These are phyloP conservation scores for Cucurbita maxima DNA, from an alignment of 306 rosid species.

Conservation along the genomic window DNA sequence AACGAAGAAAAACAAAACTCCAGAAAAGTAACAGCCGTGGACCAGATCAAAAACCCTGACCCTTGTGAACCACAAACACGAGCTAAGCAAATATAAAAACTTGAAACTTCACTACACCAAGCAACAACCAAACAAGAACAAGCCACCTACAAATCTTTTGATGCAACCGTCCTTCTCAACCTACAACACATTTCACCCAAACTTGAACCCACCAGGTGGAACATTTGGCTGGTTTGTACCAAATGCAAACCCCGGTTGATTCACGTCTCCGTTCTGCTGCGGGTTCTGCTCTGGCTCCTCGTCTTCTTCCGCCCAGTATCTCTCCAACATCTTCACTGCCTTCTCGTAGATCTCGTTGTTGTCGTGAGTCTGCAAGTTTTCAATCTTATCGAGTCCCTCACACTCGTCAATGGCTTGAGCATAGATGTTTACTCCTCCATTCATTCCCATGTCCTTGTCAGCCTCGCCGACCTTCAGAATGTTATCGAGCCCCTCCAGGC, in stretches of 20 bases:
- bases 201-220: conserved; percentile 46
- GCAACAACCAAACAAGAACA: background rate
- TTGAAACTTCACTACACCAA: background rate
- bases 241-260: conserved; percentile 29
- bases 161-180: background rate
- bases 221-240: conserved; percentile 35
- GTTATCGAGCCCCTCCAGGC: too few relatives aligned
- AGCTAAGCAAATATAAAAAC: background rate
- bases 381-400: conserved; percentile 33
- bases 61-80: conserved; percentile 12
- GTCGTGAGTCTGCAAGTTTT: conserved; percentile 37
- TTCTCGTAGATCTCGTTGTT: conserved; percentile 53
- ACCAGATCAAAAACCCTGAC: conserved; percentile 30
- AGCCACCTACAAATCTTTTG: background rate
- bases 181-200: conserved; percentile 13
- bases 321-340: conserved; percentile 61
- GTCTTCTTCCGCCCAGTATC: conserved; percentile 59
- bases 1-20: background rate
- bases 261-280: conserved; percentile 19
- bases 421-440: too few relatives aligned
- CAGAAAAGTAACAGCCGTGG: background rate
- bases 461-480: too few relatives aligned
- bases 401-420: too few relatives aligned
- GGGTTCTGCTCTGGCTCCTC: conserved; percentile 23
- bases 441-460: too few relatives aligned